Evolutionary conservation across 2,329 filamentous ascomycete species (phyloP), one percentile per base, ranked within the genome.

Genomic region (Plenodomus biglobosus): DNA sequence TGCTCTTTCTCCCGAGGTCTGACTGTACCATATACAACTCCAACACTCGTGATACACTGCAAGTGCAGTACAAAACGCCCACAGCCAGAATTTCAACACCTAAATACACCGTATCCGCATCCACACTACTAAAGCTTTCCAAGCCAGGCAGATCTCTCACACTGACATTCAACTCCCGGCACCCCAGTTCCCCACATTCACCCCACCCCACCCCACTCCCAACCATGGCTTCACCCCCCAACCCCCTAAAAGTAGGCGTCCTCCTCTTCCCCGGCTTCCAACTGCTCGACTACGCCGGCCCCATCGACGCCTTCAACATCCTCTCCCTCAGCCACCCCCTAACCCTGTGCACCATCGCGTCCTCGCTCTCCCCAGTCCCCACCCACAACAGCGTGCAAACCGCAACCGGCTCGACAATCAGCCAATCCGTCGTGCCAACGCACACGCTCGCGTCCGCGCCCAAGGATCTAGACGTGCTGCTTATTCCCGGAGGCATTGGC

Each of bases 401-500:
- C 2, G 16, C 49, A n/a, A 46, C 50, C 30, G 52, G 55, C 35
- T 64, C 58, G 21, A 55, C 53, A 21, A 70, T 70, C 44, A 64
- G 65, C 19, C 69, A 78, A 46, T 57, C 58, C 27, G 63, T 78
- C 34, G 53, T 78, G 2, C 78, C 79, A 3, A 80, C 79, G 6
- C 76, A 79, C 60, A 86, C 83, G 0, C 84, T 84, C 58, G 73
- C 70, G 37, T 68, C 74, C 3, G 74, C 77, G 1, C 78, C 79
- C 0, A 52, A 60, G 1, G 73, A 74, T 3, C 68, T 86, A 3
- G 83, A 87, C 38, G 80, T 87, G 3, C 74, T 89, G 17, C 66
- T 90, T n/a, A 69, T 89, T 7, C 86, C 86, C 0, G 85, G 86
- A 1, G 85, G 86, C 0, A 44, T 72, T 0, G 85, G 85, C 0